These are phyloP conservation scores for Paradendryphiella salina DNA, from an alignment of 2,329 filamentous ascomycete species.

Conservation along the genomic window DNA sequence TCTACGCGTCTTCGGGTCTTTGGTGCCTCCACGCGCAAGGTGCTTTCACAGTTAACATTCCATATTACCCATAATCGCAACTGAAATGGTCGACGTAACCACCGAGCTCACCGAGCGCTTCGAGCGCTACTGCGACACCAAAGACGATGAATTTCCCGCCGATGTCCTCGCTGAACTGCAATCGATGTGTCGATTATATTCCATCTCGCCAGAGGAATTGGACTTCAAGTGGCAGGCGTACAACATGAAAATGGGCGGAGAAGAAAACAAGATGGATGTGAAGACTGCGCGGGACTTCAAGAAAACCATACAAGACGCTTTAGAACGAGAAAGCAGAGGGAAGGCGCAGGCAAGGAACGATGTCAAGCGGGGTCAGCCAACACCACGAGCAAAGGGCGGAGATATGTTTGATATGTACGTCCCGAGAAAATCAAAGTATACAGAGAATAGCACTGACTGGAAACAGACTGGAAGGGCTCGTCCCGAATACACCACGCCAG, in stretches of 20 bases:
- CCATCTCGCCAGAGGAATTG: slow-evolving; percentile 78
- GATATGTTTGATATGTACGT: slow-evolving; percentile 80
- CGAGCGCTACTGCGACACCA: slow-evolving; percentile 61
- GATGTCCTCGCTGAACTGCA: slow-evolving; percentile 81
- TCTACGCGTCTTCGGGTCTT: slow-evolving; percentile 38
- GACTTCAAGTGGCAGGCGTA: slow-evolving; percentile 99
- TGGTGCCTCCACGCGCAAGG: slow-evolving; percentile 17
- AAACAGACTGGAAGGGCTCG: slow-evolving; percentile 53
- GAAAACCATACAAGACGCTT: slow-evolving; percentile 78
- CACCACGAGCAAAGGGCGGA: slow-evolving; percentile 59
- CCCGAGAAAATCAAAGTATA: not conserved
- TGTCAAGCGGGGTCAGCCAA: slow-evolving; percentile 65
- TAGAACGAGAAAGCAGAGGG: slow-evolving; percentile 75
- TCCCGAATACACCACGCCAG: slow-evolving; percentile 50
- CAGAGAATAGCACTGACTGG: slow-evolving; percentile 11
- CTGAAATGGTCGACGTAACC: slow-evolving; percentile 55
- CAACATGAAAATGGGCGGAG: slow-evolving; percentile 87
- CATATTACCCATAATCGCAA: slow-evolving; percentile 8
- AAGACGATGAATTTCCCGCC: slow-evolving; percentile 61
- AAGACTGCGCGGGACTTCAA: slow-evolving; percentile 78
- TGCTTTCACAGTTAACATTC: slow-evolving; percentile 5
- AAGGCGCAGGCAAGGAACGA: slow-evolving; percentile 64
- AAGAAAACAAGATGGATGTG: slow-evolving; percentile 72
- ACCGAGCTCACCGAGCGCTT: slow-evolving; percentile 64
- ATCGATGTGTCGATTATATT: slow-evolving; percentile 84